Conservation (phyloP, 192 early-diverging fungal species). For the Coemansia sp. region DNA sequence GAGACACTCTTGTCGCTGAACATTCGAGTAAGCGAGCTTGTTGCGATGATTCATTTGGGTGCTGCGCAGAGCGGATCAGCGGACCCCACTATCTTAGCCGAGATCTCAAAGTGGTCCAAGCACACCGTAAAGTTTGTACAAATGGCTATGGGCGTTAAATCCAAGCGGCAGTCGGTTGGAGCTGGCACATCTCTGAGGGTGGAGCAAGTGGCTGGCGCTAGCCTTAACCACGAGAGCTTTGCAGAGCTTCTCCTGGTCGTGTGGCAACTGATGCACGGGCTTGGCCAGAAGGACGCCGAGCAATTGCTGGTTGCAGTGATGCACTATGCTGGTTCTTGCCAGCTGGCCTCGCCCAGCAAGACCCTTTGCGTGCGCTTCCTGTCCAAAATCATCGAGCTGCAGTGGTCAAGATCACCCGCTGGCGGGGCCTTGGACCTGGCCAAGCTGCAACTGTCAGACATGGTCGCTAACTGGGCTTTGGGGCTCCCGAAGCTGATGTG, state of each 20-base stretch:
- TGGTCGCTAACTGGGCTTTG: slow-evolving; percentile 34
- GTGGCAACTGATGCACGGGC: slow-evolving; percentile 39
- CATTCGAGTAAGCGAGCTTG: slow-evolving; percentile 36
- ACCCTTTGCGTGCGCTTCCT: slow-evolving; percentile 43
- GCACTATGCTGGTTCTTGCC: slow-evolving; percentile 31
- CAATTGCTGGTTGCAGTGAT: slow-evolving; percentile 29
- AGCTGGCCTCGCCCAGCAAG: slow-evolving; percentile 38
- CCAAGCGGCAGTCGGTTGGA: slow-evolving; percentile 4
- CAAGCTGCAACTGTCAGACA: slow-evolving; percentile 9
- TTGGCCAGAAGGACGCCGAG: slow-evolving; percentile 25
- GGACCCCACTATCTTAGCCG: background rate
- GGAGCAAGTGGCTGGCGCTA: slow-evolving; percentile 11
- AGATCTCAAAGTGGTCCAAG: slow-evolving; percentile 24
- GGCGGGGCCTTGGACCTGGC: slow-evolving; percentile 15
- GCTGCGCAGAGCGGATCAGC: background rate
- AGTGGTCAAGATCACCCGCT: slow-evolving; percentile 26
- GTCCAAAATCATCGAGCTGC: slow-evolving; percentile 27
- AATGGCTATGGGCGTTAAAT: slow-evolving; percentile 28
- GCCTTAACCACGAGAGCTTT: slow-evolving; percentile 34
- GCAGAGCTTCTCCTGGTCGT: slow-evolving; percentile 34
- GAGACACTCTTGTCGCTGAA: slow-evolving; percentile 41
- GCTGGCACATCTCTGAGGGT: background rate
- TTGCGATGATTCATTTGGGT: slow-evolving; percentile 27
- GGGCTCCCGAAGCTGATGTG: slow-evolving; percentile 53
- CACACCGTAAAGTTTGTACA: slow-evolving; percentile 23